Evolutionary conservation across 139 green algal genomes (phyloP), one percentile per base, ranked within the genome.

Genomic region (Picochlorum sp.): DNA sequence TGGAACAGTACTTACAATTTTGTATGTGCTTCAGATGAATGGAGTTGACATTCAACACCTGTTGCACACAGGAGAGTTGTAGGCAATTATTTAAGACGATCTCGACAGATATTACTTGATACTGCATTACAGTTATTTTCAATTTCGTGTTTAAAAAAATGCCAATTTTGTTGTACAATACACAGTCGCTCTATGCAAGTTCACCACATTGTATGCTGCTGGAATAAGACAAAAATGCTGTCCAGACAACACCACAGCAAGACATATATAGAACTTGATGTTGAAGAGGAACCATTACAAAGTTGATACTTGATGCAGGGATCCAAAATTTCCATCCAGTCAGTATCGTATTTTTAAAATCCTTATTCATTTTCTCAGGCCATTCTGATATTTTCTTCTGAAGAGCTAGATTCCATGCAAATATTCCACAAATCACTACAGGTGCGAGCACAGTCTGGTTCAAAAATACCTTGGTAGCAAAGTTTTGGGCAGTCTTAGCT

Each of bases 281-380:
- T 44, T 77, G 50, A 29, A 94, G 50, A 6, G 86, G 86, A 1
- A 94, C 56, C 10, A 68, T 31, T 52, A 70, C 83, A 47, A 94
- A 94, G 65, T 94, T 94, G 44, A 91, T 39, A 32, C 57, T 76
- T 5, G 83, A 75, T 18, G 85, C 86, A 33, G 86, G 86, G 10
- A 94, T 64, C 86, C 86, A 94, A 63, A 94, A 94, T 61, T 88
- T 90, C 86, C 86, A 94, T 9, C 85, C 82, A 82, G 78, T 86
- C n/a, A 80, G 22, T 65, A 89, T 74, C 16, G 80, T 89, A 54
- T 81, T 79, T 47, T 78, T 41, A 10, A 91, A 57, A 61, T 94
- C 86, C 31, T 49, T 39, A 2, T 56, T 50, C 1, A 89, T 59
- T 71, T 94, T 94, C 28, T 16, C 36, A 1, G 53, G 33, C 20